Conservation (phyloP, 2,329 filamentous ascomycete species). For the Coniosporium tulheliwenetii region DNA sequence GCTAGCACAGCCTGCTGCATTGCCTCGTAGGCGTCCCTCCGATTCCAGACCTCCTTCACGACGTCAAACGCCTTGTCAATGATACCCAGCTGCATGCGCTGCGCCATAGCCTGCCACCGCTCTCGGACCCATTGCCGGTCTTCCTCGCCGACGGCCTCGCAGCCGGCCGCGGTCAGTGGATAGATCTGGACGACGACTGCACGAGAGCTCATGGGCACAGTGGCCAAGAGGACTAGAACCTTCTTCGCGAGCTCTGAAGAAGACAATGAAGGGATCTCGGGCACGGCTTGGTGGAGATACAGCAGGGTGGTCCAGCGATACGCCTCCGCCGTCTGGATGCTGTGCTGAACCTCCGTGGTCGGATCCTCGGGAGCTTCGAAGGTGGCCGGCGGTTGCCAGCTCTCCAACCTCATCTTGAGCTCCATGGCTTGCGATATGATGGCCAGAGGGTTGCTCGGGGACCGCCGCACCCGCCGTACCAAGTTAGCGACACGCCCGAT, state of each 20-base stretch:
- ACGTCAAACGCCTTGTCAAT: slow-evolving; percentile 51
- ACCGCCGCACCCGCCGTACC: slow-evolving; percentile 44
- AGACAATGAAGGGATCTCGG: slow-evolving; percentile 46
- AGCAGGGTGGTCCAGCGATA: slow-evolving; percentile 52
- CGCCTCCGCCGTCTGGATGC: slow-evolving; percentile 50
- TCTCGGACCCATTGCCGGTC: slow-evolving; percentile 48
- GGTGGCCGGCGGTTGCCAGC: slow-evolving; percentile 42
- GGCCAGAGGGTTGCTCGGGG: slow-evolving; percentile 40
- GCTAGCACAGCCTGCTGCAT: slow-evolving; percentile 12
- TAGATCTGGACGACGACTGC: slow-evolving; percentile 56
- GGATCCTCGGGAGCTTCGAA: slow-evolving; percentile 50
- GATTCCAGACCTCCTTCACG: slow-evolving; percentile 49
- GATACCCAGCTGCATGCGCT: slow-evolving; percentile 50
- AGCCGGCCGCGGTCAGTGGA: slow-evolving; percentile 51
- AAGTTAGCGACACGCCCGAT: slow-evolving; percentile 51
- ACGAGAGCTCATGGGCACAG: slow-evolving; percentile 45
- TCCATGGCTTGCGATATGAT: slow-evolving; percentile 47
- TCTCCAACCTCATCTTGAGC: slow-evolving; percentile 42
- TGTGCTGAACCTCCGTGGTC: slow-evolving; percentile 44
- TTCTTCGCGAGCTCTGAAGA: slow-evolving; percentile 44
- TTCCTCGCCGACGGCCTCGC: slow-evolving; percentile 42
- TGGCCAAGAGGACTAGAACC: slow-evolving; percentile 45
- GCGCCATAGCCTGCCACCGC: slow-evolving; percentile 45
- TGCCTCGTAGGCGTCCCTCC: slow-evolving; percentile 38
- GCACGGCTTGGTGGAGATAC: slow-evolving; percentile 53